Evolutionary conservation across 2,329 filamentous ascomycete genomes (phyloP), one percentile per base, ranked within the genome.

Genomic region (Monilinia fructicola): DNA sequence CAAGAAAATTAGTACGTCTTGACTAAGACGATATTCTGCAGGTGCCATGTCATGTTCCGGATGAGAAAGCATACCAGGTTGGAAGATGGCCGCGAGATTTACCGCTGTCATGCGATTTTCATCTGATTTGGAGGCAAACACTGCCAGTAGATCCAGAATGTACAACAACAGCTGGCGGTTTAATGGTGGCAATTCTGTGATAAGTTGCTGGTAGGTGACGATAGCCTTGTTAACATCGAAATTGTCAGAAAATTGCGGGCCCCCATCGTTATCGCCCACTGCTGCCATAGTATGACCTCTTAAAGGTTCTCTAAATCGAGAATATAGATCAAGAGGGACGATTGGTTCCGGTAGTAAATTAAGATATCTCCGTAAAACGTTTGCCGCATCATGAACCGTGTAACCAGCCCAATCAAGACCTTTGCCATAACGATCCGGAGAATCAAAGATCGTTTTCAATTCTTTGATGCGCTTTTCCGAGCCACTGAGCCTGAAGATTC

Each of bases 391-490:
- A 78, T 99, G 95, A 53, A 99, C 95, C 0, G 95, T 99, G 78
- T 97, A 99, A 56, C 95, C 95, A 56, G 92, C 90, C 95, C 95
- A 99, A 74, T 97, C 91, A 35, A 99, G 84, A 21, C 95, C 95
- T 79, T 99, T 99, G 65, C 95, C 95, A 77, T 97, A 99, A 73
- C 93, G 86, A 74, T 96, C 92, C 52, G 95, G 95, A 0, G 94
- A 96, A 78, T 98, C 92, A 78, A 99, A 99, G 3, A 92, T 86
- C 38, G 85, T 87, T 78, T 96, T 94, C 40, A 99, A 85, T 78
- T 98, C 95, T 78, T 98, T 99, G 81, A 99, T 99, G 69, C 95
- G 90, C 80, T 97, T 98, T 76, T 97, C 94, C 46, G 95, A 98
- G 61, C 95, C 95, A 76, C 91, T 96, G 54, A 99, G 83, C 54